phyloP scores from a whole-genome alignment of 352 stramenopile genomes.

The Globisporangium apiculatum region DNA sequence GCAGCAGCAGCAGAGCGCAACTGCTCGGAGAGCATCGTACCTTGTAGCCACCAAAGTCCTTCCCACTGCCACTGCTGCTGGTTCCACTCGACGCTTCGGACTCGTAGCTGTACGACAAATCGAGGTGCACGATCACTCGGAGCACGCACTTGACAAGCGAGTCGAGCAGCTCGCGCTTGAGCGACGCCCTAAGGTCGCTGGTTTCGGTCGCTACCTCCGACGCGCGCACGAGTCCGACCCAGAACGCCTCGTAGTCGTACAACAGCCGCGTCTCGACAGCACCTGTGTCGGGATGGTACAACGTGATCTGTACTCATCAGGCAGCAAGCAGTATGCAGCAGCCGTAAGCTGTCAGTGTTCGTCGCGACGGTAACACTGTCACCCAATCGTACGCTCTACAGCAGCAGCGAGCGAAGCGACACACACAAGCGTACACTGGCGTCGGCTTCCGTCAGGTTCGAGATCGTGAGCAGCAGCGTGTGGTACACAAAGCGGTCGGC shows the following conservation, averaged over 20 bases:
- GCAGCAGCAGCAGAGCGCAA: neutral
- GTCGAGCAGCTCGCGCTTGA: conserved; percentile 40
- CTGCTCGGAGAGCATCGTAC: conserved; percentile 19
- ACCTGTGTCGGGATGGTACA: conserved; percentile 78
- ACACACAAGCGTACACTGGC: conserved; percentile 1
- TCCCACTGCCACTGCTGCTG: conserved; percentile 8
- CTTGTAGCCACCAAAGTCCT: conserved; percentile 41
- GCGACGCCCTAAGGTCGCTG: neutral
- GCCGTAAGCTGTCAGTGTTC: too few relatives aligned
- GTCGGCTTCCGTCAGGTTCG: conserved; percentile 43
- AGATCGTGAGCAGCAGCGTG: conserved; percentile 59
- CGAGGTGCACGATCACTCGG: conserved; percentile 38
- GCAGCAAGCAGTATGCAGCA: neutral
- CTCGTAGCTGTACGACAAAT: conserved; percentile 69
- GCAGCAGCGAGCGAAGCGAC: neutral
- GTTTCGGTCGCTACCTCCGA: neutral
- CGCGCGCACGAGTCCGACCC: conserved; percentile 18
- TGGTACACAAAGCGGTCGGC: conserved; percentile 51
- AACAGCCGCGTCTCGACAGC: conserved; percentile 61
- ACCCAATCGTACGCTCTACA: too few relatives aligned
- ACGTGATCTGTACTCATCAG: conserved; percentile 18
- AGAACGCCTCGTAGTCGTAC: conserved; percentile 74
- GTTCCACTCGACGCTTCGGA: conserved; percentile 23
- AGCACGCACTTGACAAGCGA: conserved; percentile 40
- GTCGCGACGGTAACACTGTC: too few relatives aligned